Conservation (phyloP, 108 stramenopile species). For the Conticribra weissflogii region DNA sequence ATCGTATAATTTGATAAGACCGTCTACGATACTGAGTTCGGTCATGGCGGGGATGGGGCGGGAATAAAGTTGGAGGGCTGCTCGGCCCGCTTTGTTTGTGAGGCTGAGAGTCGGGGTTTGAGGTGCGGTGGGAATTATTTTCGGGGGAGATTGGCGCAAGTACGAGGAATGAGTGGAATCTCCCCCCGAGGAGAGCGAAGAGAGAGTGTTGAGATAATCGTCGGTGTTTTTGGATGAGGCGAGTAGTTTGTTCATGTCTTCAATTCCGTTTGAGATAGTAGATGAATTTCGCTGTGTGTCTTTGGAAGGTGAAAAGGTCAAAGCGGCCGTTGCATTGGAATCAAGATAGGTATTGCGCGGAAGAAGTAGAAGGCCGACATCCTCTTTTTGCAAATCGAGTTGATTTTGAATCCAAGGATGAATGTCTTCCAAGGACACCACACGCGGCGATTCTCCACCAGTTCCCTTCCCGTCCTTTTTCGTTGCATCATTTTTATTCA, state of each 20-base stretch:
- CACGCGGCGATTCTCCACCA: conserved; percentile 7
- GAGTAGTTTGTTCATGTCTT: neutral
- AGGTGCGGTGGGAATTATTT: neutral
- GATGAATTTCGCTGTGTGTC: neutral
- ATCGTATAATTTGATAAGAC: too few relatives aligned
- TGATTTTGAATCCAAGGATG: conserved; percentile 29
- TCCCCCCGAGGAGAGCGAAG: neutral
- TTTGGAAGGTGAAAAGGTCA: neutral
- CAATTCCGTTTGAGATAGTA: neutral
- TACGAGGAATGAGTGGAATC: neutral
- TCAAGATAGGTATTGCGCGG: conserved; percentile 49
- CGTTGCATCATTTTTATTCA: conserved; percentile 2
- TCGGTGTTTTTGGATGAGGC: neutral
- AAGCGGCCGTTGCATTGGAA: neutral
- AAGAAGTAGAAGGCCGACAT: conserved; percentile 56
- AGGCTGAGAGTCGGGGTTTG: conserved; percentile 27
- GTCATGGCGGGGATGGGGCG: conserved; percentile 80
- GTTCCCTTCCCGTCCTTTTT: neutral
- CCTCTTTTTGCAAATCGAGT: conserved; percentile 26
- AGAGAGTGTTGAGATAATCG: neutral
- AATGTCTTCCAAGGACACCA: conserved; percentile 24
- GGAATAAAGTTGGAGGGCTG: conserved; percentile 74
- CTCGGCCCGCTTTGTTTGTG: conserved; percentile 60
- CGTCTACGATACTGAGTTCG: conserved; percentile 83
- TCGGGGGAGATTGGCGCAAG: neutral